phyloP scores from a whole-genome alignment of 805 yeast species.

The Myxozyma sirexii region DNA sequence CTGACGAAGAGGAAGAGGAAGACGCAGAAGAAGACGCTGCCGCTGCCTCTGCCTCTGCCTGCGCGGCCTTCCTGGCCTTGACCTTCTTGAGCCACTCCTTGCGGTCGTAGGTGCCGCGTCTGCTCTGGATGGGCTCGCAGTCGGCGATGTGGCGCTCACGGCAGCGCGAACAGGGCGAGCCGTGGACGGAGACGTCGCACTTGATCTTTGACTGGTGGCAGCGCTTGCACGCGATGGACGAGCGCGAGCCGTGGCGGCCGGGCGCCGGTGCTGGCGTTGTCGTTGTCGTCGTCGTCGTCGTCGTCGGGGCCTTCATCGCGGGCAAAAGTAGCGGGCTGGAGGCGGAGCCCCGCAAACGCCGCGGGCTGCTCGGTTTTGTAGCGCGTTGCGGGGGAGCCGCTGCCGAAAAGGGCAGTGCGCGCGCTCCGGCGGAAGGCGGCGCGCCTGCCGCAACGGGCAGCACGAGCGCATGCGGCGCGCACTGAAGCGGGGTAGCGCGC shows the following conservation, averaged over 20 bases:
- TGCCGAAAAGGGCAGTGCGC: not conserved
- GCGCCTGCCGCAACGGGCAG: not conserved
- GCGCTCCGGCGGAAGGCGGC: not conserved
- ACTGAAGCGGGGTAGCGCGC: too few species aligned
- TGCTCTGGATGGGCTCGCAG: slow-evolving; percentile 20
- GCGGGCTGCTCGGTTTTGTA: not conserved
- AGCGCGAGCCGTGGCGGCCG: slow-evolving; percentile 9
- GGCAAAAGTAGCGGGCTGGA: not conserved
- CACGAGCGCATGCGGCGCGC: too few species aligned
- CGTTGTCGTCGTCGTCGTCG: too few species aligned
- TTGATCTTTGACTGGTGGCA: slow-evolving; percentile 20
- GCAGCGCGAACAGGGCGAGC: slow-evolving; percentile 25
- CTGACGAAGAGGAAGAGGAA: not conserved
- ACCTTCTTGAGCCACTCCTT: slow-evolving; percentile 20
- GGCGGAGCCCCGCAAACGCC: not conserved
- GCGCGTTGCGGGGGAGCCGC: too few species aligned
- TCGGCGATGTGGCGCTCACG: slow-evolving; percentile 9
- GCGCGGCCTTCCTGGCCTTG: slow-evolving; percentile 8
- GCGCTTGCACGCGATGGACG: slow-evolving; percentile 24
- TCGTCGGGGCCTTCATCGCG: too few species aligned
- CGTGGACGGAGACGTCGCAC: slow-evolving; percentile 22
- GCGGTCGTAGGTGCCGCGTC: slow-evolving; percentile 27
- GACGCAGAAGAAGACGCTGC: not conserved
- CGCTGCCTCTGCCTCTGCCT: not conserved
- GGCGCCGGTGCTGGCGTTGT: not conserved